Evolutionary conservation across 1,284 basidiomycete species (phyloP).

Genomic region (Coniferiporia sulphurascens): DNA sequence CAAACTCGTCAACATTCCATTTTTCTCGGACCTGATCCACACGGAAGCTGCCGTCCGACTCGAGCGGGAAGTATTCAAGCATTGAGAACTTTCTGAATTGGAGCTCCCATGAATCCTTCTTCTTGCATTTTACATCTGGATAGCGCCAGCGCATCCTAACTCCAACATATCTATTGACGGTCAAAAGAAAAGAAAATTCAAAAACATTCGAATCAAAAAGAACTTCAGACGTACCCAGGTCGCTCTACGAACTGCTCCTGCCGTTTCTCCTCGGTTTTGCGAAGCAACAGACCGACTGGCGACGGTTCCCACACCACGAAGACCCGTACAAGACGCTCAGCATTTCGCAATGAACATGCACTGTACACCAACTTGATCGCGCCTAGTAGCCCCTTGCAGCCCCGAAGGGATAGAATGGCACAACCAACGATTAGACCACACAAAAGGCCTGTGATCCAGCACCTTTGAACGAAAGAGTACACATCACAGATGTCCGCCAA

Average conservation of each 20-base stretch:
- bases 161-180: neutral
- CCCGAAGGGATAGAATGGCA: neutral
- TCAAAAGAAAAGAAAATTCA: neutral
- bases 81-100: neutral
- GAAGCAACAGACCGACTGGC: neutral
- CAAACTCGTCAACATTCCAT: slow-evolving; percentile 4
- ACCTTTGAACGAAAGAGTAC: neutral
- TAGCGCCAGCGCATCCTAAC: neutral
- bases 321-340: neutral
- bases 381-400: neutral
- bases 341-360: neutral
- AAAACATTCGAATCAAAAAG: neutral
- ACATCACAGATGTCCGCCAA: neutral
- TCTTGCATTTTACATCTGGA: neutral
- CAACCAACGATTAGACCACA: neutral
- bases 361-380: neutral
- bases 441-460: neutral
- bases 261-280: neutral
- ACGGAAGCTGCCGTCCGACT: slow-evolving; percentile 1
- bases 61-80: neutral
- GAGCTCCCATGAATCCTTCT: neutral
- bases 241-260: neutral
- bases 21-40: neutral
- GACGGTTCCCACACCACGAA: neutral
- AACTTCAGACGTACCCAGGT: neutral